Evolutionary conservation across 169 alveolate genomes (phyloP).

Genomic region (Cryptosporidium felis): DNA sequence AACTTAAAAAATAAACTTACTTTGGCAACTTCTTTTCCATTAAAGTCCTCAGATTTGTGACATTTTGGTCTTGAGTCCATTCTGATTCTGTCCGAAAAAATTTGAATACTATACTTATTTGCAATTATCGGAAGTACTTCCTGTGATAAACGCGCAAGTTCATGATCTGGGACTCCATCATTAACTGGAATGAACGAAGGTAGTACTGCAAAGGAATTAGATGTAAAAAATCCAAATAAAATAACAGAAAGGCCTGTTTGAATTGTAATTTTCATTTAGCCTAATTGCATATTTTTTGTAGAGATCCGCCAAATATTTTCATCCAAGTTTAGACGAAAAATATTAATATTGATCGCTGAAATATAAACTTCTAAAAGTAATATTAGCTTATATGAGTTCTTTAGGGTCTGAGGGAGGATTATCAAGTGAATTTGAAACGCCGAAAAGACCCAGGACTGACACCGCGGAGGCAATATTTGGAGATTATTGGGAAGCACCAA

Average conservation of each 20-base stretch:
- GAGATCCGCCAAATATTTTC: conserved; percentile 51
- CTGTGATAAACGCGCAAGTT: conserved; percentile 34
- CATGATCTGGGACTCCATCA: conserved; percentile 49
- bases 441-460: conserved; percentile 27
- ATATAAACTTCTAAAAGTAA: background rate
- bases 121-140: conserved; percentile 37
- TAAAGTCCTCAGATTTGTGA: conserved; percentile 6
- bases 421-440: background rate
- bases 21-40: background rate
- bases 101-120: conserved; percentile 28
- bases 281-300: too few relatives aligned
- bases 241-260: background rate
- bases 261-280: too few relatives aligned
- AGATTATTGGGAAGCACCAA: conserved; percentile 46
- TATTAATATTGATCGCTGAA: background rate
- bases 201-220: conserved; percentile 16
- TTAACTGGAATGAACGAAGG: conserved; percentile 51
- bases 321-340: background rate
- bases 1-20: conserved; percentile 1
- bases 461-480: conserved; percentile 56
- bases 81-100: conserved; percentile 62
- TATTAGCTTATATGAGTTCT: background rate
- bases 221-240: background rate
- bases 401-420: background rate
- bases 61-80: conserved; percentile 67